A percentile compares a stretch with the other conserved stretches of the same genome.
Evolutionary conservation across 2,329 filamentous ascomycete genomes (phyloP).

Genomic region (Sarocladium strictum): DNA sequence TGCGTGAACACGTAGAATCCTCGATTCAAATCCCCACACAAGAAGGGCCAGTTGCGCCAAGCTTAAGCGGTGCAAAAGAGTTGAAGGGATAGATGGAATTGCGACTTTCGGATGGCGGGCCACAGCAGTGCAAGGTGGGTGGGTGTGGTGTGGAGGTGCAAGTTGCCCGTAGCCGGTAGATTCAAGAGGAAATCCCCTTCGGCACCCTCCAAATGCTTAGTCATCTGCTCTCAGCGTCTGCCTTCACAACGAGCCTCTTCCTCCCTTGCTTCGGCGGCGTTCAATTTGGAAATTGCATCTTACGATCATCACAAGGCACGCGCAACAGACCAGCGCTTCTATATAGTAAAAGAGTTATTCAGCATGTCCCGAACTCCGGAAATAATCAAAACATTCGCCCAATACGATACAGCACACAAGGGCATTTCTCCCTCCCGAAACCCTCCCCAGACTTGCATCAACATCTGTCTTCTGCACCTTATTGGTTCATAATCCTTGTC

Average conservation of each 20-base stretch:
- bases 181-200: conserved; percentile 8
- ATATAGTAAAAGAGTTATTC: background rate
- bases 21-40: background rate
- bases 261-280: background rate
- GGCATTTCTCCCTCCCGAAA: background rate
- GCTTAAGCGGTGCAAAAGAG: background rate
- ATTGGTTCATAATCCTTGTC: conserved; percentile 19
- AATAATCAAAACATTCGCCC: background rate
- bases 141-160: conserved; percentile 9
- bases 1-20: background rate
- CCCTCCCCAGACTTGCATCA: background rate
- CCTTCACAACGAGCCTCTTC: background rate
- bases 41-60: background rate
- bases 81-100: background rate
- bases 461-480: background rate
- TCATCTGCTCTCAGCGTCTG: background rate
- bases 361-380: background rate
- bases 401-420: background rate
- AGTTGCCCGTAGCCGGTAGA: conserved; percentile 11
- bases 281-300: background rate
- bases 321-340: background rate
- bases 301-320: background rate
- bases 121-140: background rate
- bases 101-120: background rate
- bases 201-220: conserved; percentile 3